A percentile compares a stretch with the other conserved stretches of the same genome.
These are phyloP conservation scores for Tuber borchii DNA, from an alignment of 495 filamentous ascomycete species.

Conservation along the genomic window DNA sequence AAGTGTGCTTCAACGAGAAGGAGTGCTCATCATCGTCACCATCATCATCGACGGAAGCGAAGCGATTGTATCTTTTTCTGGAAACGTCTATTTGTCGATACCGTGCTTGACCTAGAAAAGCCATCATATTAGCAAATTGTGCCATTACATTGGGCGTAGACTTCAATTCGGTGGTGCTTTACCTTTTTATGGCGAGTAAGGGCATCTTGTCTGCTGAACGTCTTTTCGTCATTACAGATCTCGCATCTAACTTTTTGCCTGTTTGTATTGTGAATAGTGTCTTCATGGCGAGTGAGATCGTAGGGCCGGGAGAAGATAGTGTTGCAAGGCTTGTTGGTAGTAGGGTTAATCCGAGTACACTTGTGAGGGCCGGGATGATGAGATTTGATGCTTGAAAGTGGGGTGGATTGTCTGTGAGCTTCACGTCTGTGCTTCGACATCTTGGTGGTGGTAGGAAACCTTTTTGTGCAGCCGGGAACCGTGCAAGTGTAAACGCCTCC, in stretches of 20 bases:
- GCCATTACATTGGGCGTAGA: constrained; percentile 17
- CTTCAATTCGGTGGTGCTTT: constrained; percentile 6
- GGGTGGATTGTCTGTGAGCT: constrained; percentile 63
- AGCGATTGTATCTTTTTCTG: background rate
- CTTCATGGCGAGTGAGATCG: constrained; percentile 93
- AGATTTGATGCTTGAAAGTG: constrained; percentile 49
- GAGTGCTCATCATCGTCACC: background rate
- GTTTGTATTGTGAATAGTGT: constrained; percentile 90
- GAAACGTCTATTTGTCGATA: constrained; percentile 27
- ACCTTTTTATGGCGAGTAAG: constrained; percentile 76
- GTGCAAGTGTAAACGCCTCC: constrained; percentile 91
- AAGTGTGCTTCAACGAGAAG: background rate
- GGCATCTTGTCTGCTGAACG: constrained; percentile 85
- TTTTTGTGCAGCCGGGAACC: constrained; percentile 79
- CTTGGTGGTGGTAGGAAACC: constrained; percentile 78
- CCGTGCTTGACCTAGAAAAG: constrained; percentile 32
- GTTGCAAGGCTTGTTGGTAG: constrained; percentile 93
- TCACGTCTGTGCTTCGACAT: constrained; percentile 96
- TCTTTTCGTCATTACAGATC: constrained; percentile 94
- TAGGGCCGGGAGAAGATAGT: constrained; percentile 95
- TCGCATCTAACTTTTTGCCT: constrained; percentile 96
- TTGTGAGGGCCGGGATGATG: constrained; percentile 82
- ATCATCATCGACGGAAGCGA: background rate
- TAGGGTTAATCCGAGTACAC: constrained; percentile 88
- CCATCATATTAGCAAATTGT: constrained; percentile 25